Percentiles rank a stretch among this genome's conserved stretches.
These are phyloP conservation scores for Casuarina glauca DNA, from an alignment of 306 rosid species.

Conservation along the genomic window DNA sequence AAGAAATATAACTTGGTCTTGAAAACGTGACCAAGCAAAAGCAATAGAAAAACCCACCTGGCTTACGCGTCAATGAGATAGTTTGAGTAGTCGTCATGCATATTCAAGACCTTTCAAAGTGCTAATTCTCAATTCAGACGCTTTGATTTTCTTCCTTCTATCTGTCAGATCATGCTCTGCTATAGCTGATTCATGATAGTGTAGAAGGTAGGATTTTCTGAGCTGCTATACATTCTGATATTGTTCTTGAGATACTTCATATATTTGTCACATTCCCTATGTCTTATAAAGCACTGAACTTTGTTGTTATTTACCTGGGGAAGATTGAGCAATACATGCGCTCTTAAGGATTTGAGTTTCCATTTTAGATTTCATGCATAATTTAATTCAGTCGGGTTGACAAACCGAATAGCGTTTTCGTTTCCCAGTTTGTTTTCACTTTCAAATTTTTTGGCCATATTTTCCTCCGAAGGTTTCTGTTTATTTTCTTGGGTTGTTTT, in stretches of 20 bases:
- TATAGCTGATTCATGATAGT: constrained; percentile 11
- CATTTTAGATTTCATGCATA: not conserved
- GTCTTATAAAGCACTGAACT: not conserved
- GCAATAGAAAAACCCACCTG: constrained; percentile 23
- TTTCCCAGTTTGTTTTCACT: constrained; percentile 15
- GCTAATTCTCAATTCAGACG: constrained; percentile 13
- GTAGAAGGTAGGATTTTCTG: constrained; percentile 32
- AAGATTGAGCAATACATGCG: not conserved
- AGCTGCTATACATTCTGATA: not conserved
- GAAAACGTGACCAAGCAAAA: constrained; percentile 9
- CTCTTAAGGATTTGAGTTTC: constrained; percentile 11
- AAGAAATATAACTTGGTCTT: constrained; percentile 6
- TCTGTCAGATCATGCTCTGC: constrained; percentile 19
- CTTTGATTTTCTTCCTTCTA: constrained; percentile 23
- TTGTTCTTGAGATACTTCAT: constrained; percentile 3
- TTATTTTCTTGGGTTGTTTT: not conserved
- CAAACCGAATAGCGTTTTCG: not conserved
- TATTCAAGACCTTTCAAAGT: constrained; percentile 23
- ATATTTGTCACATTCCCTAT: constrained; percentile 16
- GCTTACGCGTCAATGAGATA: constrained; percentile 15
- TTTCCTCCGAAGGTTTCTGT: not conserved
- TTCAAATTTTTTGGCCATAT: not conserved
- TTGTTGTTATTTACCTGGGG: not conserved
- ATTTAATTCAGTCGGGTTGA: not conserved
- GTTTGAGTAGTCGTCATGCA: not conserved